Conservation (phyloP, 2,329 filamentous ascomycete species). For the Shiraia sp. region DNA sequence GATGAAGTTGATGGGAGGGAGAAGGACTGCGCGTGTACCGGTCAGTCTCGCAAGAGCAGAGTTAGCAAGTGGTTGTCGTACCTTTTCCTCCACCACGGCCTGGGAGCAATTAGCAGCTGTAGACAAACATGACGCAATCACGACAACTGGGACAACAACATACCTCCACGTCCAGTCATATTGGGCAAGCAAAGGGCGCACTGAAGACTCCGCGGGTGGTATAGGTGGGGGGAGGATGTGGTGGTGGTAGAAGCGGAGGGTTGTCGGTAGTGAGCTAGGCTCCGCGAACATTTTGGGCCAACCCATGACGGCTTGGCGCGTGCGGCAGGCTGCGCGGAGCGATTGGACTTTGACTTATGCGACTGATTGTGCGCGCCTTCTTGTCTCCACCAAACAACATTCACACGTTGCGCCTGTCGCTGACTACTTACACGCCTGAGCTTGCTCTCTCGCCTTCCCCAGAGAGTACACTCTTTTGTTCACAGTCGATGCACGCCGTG, state of each 20-base stretch:
- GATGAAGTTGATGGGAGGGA: slow-evolving; percentile 84
- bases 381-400: slow-evolving; percentile 23
- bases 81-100: slow-evolving; percentile 57
- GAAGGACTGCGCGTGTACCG: slow-evolving; percentile 57
- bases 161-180: slow-evolving; percentile 41
- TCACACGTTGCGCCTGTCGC: slow-evolving; percentile 9
- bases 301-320: slow-evolving; percentile 28
- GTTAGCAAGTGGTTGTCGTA: slow-evolving; percentile 16
- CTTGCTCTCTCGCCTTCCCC: slow-evolving; percentile 6
- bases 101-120: slow-evolving; percentile 47
- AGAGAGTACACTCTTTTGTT: neutral
- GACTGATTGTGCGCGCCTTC: slow-evolving; percentile 22
- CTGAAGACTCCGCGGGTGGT: slow-evolving; percentile 5
- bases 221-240: slow-evolving; percentile 6
- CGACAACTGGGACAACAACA: slow-evolving; percentile 10
- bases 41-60: slow-evolving; percentile 7
- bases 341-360: slow-evolving; percentile 28
- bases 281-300: slow-evolving; percentile 35
- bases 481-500: slow-evolving; percentile 28
- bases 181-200: slow-evolving; percentile 6
- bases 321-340: slow-evolving; percentile 11
- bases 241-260: slow-evolving; percentile 11
- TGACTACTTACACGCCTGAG: neutral
- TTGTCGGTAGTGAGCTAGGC: slow-evolving; percentile 21
- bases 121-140: neutral